Percentiles rank a stretch among this genome's conserved stretches.
These are phyloP conservation scores for Penicillium fuscoglaucum DNA, from an alignment of 2,329 filamentous ascomycete genomes.

Conservation along the genomic window DNA sequence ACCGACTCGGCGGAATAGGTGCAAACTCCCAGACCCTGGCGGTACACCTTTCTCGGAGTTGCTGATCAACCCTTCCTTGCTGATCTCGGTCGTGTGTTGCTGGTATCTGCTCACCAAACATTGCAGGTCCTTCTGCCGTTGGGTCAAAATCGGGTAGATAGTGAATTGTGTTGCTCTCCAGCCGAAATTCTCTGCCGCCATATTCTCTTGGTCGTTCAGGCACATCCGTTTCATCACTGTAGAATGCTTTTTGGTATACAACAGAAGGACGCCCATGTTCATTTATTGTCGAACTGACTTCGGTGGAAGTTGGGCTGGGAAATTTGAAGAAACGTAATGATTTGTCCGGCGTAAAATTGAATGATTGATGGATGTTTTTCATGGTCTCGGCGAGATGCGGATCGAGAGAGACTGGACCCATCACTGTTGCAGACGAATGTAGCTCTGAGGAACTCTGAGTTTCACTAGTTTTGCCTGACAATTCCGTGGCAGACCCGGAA, in stretches of 20 bases:
- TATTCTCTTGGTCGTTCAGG: constrained; percentile 77
- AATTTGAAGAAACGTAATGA: constrained; percentile 29
- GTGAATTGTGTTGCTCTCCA: constrained; percentile 72
- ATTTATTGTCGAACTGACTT: constrained; percentile 58
- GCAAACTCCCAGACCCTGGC: constrained; percentile 76
- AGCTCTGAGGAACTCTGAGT: constrained; percentile 18
- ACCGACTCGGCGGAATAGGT: constrained; percentile 65
- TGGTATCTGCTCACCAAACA: constrained; percentile 55
- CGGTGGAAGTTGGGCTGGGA: constrained; percentile 35
- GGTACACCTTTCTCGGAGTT: constrained; percentile 59
- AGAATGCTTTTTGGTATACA: constrained; percentile 83
- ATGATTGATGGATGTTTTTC: constrained; percentile 30
- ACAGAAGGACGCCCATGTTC: constrained; percentile 62
- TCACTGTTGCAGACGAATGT: constrained; percentile 23
- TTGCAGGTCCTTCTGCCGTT: constrained; percentile 57
- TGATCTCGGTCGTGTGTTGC: constrained; percentile 52
- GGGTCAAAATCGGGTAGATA: constrained; percentile 79
- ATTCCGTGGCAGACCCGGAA: constrained; percentile 6
- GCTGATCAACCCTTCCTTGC: constrained; percentile 54
- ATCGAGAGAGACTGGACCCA: constrained; percentile 12
- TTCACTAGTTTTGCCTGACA: constrained; percentile 8
- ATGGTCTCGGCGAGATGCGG: constrained; percentile 22
- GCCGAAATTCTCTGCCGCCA: constrained; percentile 78
- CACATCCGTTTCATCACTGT: constrained; percentile 80
- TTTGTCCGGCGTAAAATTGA: constrained; percentile 27